Base-by-base conservation (phyloP, 106 monocot genomes). In the Chionographis japonica region DNA sequence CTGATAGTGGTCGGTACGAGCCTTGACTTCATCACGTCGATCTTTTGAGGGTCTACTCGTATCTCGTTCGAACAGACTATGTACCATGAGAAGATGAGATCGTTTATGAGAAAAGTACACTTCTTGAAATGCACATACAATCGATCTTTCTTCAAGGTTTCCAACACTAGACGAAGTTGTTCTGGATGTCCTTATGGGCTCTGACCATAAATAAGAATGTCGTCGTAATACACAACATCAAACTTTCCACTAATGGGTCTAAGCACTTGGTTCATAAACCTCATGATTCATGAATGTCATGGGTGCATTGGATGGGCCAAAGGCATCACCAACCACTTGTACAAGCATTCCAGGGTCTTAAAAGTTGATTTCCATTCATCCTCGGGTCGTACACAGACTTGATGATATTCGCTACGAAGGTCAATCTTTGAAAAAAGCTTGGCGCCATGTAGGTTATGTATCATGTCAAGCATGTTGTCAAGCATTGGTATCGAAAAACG, bases 271-370 rank as follows among this genome's bases (percentile, higher is more conserved):
- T 2, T 63, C 63, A 63, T 63, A 0, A 63, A 5, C 2, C 43
- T 4, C 63, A 63, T 63, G 16, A 62, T 11, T 4, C 63, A 63
- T 63, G 16, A 62, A 62, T 14, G 5, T 62, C 13, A 41, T 40
- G 3, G 39, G 61, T 14, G 13, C 39, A 18, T 62, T 62, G 37
- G 61, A 4, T 0, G 40, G 61, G 12, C 5, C 40, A 62, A 62
- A 14, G 61, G 7, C 37, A 62, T 62, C 4, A 62, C 61, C 61
- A 62, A 1, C 61, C 61, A 62, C 27, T 27, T 27, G 17, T 15
- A 62, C 3, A 62, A 14, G 15, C 37, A 37, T 4, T 62, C 40
- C 40, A 3, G 39, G 11, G 40, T 62, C 13, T 62, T 62, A 27
- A 62, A 40, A 6, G 40, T 12, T 5, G 15, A 3, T 14, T 40